Conservation (phyloP, 768 basidiomycete species). For the Lyophyllum shimeji region DNA sequence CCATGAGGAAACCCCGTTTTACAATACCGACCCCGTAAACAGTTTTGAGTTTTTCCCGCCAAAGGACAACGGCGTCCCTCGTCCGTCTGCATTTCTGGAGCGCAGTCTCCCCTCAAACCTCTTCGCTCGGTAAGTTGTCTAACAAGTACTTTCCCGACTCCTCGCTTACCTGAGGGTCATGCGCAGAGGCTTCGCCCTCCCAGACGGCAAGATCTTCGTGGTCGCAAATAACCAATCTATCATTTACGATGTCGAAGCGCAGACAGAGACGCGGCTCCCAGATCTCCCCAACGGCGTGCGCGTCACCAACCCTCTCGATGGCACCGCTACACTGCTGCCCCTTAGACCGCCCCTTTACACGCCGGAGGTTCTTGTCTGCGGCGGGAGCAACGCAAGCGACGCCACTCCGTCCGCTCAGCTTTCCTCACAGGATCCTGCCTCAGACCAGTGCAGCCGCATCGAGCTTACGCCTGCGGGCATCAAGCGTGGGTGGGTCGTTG, state of each 20-base stretch:
- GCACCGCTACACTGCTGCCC: slow-evolving; percentile 34
- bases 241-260: slow-evolving; percentile 38
- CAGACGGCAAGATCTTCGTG: slow-evolving; percentile 40
- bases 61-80: slow-evolving; percentile 32
- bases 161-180: neutral
- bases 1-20: neutral
- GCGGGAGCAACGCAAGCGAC: slow-evolving; percentile 36
- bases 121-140: slow-evolving; percentile 20
- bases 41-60: slow-evolving; percentile 38
- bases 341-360: slow-evolving; percentile 38
- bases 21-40: slow-evolving; percentile 1
- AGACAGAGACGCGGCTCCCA: slow-evolving; percentile 37
- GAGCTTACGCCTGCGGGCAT: slow-evolving; percentile 39
- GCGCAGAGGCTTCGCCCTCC: slow-evolving; percentile 22
- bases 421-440: slow-evolving; percentile 39
- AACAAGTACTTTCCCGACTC: neutral
- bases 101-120: slow-evolving; percentile 19
- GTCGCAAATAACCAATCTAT: slow-evolving; percentile 39
- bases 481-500: slow-evolving; percentile 43
- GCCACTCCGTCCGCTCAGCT: slow-evolving; percentile 24
- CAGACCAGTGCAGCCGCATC: slow-evolving; percentile 41
- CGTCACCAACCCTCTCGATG: slow-evolving; percentile 38
- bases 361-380: slow-evolving; percentile 46
- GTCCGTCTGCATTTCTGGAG: neutral
- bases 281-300: slow-evolving; percentile 42